phyloP scores from a whole-genome alignment of 345 rosid species.

The Salix exigua region DNA sequence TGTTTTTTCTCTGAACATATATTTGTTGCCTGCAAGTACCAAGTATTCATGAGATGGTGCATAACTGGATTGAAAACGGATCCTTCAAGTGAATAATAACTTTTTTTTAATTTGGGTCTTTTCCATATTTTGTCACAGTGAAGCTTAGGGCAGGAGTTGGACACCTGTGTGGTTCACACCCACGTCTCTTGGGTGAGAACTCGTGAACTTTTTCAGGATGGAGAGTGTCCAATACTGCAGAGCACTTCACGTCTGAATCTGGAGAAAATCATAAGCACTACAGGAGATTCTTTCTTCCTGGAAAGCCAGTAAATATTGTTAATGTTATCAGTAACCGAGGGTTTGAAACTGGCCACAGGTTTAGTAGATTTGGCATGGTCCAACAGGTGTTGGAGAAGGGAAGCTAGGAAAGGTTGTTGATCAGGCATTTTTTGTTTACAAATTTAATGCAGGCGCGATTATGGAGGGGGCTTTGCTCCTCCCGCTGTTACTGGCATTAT shows the following conservation, averaged over 20 bases:
- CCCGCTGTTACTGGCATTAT: no score
- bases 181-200: no score
- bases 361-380: background rate
- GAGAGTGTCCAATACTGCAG: background rate
- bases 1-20: constrained; percentile 8
- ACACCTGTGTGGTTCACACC: background rate
- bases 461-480: no score
- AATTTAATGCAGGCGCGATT: no score
- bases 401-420: background rate
- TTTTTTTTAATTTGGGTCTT: background rate
- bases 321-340: background rate
- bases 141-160: background rate
- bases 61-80: constrained; percentile 4
- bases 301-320: background rate
- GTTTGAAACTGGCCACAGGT: background rate
- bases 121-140: background rate
- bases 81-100: background rate
- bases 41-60: background rate
- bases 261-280: background rate
- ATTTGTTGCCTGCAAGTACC: background rate
- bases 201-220: background rate
- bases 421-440: no score
- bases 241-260: background rate
- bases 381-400: background rate
- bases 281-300: background rate